Conservation (phyloP, 106 monocot species). For the Apostasia shenzhenica region DNA sequence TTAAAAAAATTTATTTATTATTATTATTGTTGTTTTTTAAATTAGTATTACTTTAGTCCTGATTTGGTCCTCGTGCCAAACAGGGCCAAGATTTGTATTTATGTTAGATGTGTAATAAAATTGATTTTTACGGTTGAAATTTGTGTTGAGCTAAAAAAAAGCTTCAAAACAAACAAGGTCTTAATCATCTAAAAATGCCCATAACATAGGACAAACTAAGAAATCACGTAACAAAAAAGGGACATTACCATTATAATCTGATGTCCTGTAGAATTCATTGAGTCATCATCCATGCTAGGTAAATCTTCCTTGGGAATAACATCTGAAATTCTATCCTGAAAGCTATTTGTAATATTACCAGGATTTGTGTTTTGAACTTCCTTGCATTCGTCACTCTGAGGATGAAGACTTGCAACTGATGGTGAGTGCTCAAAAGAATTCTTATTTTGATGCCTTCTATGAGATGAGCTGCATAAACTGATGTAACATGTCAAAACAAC, state of each 20-base stretch:
- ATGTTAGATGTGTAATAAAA: too few relatives aligned
- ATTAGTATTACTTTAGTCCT: too few relatives aligned
- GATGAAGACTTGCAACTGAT: conserved; percentile 15
- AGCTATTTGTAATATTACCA: conserved; percentile 8
- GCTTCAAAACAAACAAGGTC: background rate
- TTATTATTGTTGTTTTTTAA: too few relatives aligned
- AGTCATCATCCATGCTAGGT: conserved; percentile 8
- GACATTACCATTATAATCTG: conserved; percentile 22
- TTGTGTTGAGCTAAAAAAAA: too few relatives aligned
- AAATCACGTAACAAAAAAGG: background rate
- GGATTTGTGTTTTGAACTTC: conserved; percentile 19
- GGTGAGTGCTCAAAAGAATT: conserved; percentile 16
- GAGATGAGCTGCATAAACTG: conserved; percentile 31
- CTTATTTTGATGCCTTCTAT: conserved; percentile 33
- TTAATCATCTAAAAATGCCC: background rate
- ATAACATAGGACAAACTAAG: background rate
- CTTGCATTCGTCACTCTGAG: conserved; percentile 16
- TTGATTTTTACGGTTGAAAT: too few relatives aligned
- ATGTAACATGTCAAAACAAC: too few relatives aligned
- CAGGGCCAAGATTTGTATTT: too few relatives aligned
- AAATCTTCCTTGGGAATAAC: conserved; percentile 7
- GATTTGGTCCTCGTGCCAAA: too few relatives aligned
- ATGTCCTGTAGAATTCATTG: conserved; percentile 17
- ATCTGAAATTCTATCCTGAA: conserved; percentile 10
- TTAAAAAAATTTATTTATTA: too few relatives aligned